Percentiles rank a stretch among this genome's conserved stretches.
Conservation (phyloP, 768 basidiomycete genomes). For the Hydnomerulius pinastri region DNA sequence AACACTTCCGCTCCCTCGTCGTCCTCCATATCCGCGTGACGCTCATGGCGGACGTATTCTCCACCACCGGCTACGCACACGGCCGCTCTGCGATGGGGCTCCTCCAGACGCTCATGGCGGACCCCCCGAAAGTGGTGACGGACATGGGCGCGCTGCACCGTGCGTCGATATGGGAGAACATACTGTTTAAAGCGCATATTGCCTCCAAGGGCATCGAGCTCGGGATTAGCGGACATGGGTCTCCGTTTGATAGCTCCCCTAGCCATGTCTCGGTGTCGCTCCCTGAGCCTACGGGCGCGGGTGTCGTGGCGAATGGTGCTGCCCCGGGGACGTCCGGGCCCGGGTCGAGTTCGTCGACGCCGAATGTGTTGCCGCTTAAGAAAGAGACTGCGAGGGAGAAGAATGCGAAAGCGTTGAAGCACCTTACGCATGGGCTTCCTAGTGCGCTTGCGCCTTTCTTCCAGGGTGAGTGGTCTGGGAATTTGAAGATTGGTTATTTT, state of each 20-base stretch:
- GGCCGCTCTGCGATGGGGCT: constrained; percentile 74
- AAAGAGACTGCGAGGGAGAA: constrained; percentile 51
- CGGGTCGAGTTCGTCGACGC: constrained; percentile 20
- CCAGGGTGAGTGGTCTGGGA: constrained; percentile 59
- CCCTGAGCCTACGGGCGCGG: constrained; percentile 37
- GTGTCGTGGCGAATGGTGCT: constrained; percentile 32
- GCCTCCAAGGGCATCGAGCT: constrained; percentile 55
- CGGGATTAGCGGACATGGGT: constrained; percentile 41
- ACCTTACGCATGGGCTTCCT: constrained; percentile 78
- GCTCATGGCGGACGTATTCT: constrained; percentile 85
- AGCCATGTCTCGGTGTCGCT: constrained; percentile 44
- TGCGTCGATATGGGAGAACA: constrained; percentile 85
- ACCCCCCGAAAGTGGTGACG: constrained; percentile 60
- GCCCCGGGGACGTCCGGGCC: constrained; percentile 23
- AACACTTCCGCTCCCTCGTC: constrained; percentile 70
- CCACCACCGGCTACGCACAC: constrained; percentile 79
- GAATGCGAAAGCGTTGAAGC: constrained; percentile 77
- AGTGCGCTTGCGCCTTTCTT: constrained; percentile 79
- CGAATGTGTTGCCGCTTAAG: constrained; percentile 34
- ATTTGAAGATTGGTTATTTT: neutral
- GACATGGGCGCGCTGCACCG: constrained; percentile 83
- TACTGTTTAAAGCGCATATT: constrained; percentile 65
- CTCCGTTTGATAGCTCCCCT: constrained; percentile 52
- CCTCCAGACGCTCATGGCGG: constrained; percentile 72
- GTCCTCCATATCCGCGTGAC: constrained; percentile 78